phyloP scores from a whole-genome alignment of 768 basidiomycete species.

The Ramaria sp. region DNA sequence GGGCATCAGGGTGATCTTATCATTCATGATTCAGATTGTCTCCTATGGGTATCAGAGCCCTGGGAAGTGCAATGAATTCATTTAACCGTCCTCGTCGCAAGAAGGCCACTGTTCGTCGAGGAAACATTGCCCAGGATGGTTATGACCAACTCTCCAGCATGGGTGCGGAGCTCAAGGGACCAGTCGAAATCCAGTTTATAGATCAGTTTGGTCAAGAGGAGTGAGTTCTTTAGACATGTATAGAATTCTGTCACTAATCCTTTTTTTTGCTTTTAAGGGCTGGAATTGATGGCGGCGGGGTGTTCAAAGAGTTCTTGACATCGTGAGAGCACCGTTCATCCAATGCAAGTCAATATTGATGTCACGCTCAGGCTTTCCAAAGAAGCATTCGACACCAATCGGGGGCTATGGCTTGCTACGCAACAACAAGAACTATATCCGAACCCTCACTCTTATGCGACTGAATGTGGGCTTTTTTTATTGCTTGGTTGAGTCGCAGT shows the following conservation, averaged over 20 bases:
- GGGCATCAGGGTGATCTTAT: neutral
- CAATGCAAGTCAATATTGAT: neutral
- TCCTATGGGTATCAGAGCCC: neutral
- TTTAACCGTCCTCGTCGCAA: slow-evolving; percentile 14
- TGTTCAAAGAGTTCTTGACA: slow-evolving; percentile 97
- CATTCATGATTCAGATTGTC: neutral
- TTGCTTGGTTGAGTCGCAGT: neutral
- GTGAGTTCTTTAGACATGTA: slow-evolving; percentile 32
- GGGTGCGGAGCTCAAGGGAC: slow-evolving; percentile 70
- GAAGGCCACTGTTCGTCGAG: slow-evolving; percentile 55
- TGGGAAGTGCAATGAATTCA: slow-evolving; percentile 9
- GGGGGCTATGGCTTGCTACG: slow-evolving; percentile 88
- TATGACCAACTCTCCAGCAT: slow-evolving; percentile 62
- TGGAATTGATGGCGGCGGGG: slow-evolving; percentile 93
- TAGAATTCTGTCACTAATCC: neutral
- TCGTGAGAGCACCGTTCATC: slow-evolving; percentile 19
- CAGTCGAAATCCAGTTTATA: slow-evolving; percentile 82
- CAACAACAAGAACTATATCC: slow-evolving; percentile 92
- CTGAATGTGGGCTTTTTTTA: slow-evolving; percentile 54
- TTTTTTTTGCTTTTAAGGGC: slow-evolving; percentile 34
- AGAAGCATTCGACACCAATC: slow-evolving; percentile 91
- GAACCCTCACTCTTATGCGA: slow-evolving; percentile 85
- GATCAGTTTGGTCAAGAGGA: slow-evolving; percentile 83
- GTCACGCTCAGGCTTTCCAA: slow-evolving; percentile 51
- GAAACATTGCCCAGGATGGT: slow-evolving; percentile 78